Base-by-base conservation (phyloP, 2,329 filamentous ascomycete genomes). In the Teratosphaeria zuluensis region DNA sequence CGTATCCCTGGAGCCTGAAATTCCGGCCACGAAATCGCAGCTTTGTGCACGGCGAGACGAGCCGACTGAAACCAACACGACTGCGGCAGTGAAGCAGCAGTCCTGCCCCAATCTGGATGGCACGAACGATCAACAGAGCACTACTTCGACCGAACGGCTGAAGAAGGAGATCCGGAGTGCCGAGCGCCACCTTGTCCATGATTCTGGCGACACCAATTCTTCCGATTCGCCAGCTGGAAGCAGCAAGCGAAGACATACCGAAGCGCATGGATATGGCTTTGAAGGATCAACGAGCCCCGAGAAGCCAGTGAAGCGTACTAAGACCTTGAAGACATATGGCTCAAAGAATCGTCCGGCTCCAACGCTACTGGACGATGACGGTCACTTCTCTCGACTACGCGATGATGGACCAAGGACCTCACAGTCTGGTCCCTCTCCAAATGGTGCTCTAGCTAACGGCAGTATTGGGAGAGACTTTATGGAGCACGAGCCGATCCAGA, bases 401-500 rank as follows among this genome's bases (percentile, higher is more conserved):
- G 35, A 5, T 16, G 12, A 42, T 14, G 35, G n/a, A 16, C 35
- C 4, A 28, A 28, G 24, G 24, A 28, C 24, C 24, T 28, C 24
- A 28, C 24, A 28, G 24, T 28, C 24, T 28, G 24, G 2, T 28
- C 24, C 54, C 61, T 1, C 62, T 64, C 19, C 56, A 56, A 57
- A 66, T 32, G 59, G 62, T 30, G 42, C 5, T 58, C 28, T 24
- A 51, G 42, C 19, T 28, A 6, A 62, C 61, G 28, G 60, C 57
- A n/a, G 48, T 48, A 5, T 68, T 64, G 53, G 59, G 62, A 14
- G 63, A 67, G 30, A 64, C 71, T 77, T 75, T 55, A 68, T 63
- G 19, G 55, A 69, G 14, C 75, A 77, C 59, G 71, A 77, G 31
- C 74, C 75, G 1, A 65, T 65, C 46, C 64, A 66, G 38, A 68